Base-by-base conservation (phyloP, 2,329 filamentous ascomycete species). In the Xylariales sp. region DNA sequence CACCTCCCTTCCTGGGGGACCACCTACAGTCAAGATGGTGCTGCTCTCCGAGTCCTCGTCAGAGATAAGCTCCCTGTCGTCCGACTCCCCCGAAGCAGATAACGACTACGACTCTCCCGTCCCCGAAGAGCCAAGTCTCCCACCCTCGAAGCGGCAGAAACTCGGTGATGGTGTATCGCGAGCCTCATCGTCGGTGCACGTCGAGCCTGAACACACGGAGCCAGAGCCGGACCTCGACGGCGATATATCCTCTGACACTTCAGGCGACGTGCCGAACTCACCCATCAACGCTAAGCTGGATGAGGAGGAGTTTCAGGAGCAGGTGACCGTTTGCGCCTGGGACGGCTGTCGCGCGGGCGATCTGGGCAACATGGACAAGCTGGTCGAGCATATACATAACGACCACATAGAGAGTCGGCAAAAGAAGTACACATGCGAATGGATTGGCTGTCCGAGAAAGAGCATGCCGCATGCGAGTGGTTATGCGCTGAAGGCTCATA, bases 351-450 rank as follows among this genome's bases (percentile, higher is more conserved):
- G 71, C 29, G 79, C 73, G 3, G 84, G 82, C 28, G 85, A 90
- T 55, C 64, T 87, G 50, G 74, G 79, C 12, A 86, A 90, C 57
- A 91, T 91, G 86, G 86, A 93, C 63, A 79, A 71, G 49, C 65
- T 93, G 31, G 86, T 93, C 31, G 78, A 86, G 53, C 86, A 93
- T 57, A 86, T 93, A 45, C 91, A 97, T 65, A 85, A 89, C 57
- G 88, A 91, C 44, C 93, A 98, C 64, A 95, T 97, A 56, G 88
- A 93, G 58, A 88, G 83, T 46, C 80, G 90, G 41, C 87, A 93
- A 68, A 95, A 95, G 68, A 95, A 93, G 63, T 97, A 97, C 62
- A 89, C 88, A n/a, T 98, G 93, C 66, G 91, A 97, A 66, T 98
- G 93, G 93, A 80, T 78, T 45, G 91, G 91, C 51, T 98, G 93